Percentiles rank a stretch among this genome's conserved stretches.
phyloP scores from a whole-genome alignment of 2,329 filamentous ascomycete genomes.

The Botrytis galanthina region DNA sequence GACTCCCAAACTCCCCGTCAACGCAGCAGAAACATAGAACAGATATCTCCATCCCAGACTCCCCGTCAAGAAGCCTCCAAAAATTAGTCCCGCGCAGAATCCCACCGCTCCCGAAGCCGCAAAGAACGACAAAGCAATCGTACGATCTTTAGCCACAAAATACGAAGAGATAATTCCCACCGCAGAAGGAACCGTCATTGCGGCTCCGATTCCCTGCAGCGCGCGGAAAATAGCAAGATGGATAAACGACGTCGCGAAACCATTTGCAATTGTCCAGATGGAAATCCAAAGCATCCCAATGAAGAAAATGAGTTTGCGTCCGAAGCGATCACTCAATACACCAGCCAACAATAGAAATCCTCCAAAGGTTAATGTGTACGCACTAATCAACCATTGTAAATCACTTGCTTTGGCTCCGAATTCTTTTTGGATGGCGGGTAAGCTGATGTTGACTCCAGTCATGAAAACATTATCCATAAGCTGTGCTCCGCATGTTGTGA shows the following conservation, averaged over 20 bases:
- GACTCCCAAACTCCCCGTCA: conserved; percentile 37
- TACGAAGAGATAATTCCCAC: conserved; percentile 47
- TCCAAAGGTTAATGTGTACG: conserved; percentile 44
- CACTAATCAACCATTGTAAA: conserved; percentile 45
- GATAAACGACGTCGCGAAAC: conserved; percentile 45
- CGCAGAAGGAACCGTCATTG: conserved; percentile 48
- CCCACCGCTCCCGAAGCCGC: conserved; percentile 42
- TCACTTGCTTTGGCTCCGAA: conserved; percentile 40
- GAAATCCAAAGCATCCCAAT: conserved; percentile 41
- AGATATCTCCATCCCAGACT: conserved; percentile 43
- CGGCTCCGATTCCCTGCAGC: conserved; percentile 46
- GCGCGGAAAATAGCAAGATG: conserved; percentile 46
- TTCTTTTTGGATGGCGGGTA: conserved; percentile 43
- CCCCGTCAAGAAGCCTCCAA: conserved; percentile 42
- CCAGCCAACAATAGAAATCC: conserved; percentile 40
- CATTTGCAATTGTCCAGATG: conserved; percentile 40
- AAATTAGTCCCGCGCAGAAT: conserved; percentile 43
- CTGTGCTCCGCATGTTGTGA: conserved; percentile 45
- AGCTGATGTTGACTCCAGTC: conserved; percentile 44
- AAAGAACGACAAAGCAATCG: conserved; percentile 42
- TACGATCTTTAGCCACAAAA: conserved; percentile 42
- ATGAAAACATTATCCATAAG: conserved; percentile 47
- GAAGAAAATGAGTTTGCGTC: conserved; percentile 42
- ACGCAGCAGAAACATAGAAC: conserved; percentile 40
- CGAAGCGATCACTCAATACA: conserved; percentile 38